Evolutionary conservation across 2,329 filamentous ascomycete genomes (phyloP).

Genomic region (Claviceps fusiformis): DNA sequence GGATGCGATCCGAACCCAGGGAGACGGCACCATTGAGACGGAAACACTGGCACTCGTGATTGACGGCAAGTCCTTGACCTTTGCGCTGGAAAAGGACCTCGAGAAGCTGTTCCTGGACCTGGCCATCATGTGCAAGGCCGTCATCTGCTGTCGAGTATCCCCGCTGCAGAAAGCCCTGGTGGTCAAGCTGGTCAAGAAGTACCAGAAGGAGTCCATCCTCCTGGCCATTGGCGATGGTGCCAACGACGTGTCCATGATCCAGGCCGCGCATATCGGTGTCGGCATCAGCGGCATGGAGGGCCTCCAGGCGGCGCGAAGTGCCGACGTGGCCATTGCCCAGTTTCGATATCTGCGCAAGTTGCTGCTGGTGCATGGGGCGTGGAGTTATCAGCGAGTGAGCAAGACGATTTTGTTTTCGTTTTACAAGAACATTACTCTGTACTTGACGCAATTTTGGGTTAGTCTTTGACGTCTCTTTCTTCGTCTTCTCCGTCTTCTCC

Average conservation of each 20-base stretch:
- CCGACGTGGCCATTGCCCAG: slow-evolving; percentile 89
- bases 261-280: slow-evolving; percentile 93
- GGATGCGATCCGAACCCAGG: slow-evolving; percentile 76
- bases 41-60: slow-evolving; percentile 88
- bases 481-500: background rate
- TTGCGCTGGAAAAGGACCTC: slow-evolving; percentile 80
- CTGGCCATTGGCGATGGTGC: slow-evolving; percentile 94
- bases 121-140: slow-evolving; percentile 94
- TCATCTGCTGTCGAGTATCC: slow-evolving; percentile 94
- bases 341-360: slow-evolving; percentile 92
- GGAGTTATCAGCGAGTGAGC: slow-evolving; percentile 95
- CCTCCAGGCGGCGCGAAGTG: slow-evolving; percentile 87
- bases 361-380: slow-evolving; percentile 85
- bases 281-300: slow-evolving; percentile 96
- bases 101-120: slow-evolving; percentile 90
- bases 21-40: slow-evolving; percentile 60
- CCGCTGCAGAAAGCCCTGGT: slow-evolving; percentile 94
- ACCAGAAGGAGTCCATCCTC: slow-evolving; percentile 77
- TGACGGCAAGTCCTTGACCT: slow-evolving; percentile 91
- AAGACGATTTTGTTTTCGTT: slow-evolving; percentile 98
- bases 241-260: slow-evolving; percentile 99
- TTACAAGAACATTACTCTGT: slow-evolving; percentile 97
- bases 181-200: slow-evolving; percentile 92
- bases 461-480: slow-evolving; percentile 19
- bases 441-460: slow-evolving; percentile 99